phyloP scores from a whole-genome alignment of 495 filamentous ascomycete genomes.

The Schizothecium vesticola region DNA sequence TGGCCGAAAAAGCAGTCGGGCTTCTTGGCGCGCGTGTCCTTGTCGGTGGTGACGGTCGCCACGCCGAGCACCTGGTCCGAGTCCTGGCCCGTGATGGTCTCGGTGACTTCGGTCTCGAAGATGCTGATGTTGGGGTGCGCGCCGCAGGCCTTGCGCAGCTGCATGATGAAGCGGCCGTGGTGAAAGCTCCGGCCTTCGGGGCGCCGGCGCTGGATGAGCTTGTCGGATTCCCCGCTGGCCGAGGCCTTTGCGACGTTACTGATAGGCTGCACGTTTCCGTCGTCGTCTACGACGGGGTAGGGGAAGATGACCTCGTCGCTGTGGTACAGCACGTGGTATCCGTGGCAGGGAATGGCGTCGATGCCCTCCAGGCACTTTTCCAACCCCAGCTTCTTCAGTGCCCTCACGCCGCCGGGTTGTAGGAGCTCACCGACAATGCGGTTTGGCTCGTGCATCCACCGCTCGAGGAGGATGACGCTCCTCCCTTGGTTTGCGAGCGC shows the following conservation, averaged over 20 bases:
- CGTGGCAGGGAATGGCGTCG: constrained; percentile 73
- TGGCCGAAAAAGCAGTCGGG: constrained; percentile 71
- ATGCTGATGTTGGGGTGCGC: constrained; percentile 65
- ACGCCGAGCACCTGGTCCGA: constrained; percentile 68
- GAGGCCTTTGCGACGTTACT: background rate
- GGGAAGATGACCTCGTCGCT: constrained; percentile 71
- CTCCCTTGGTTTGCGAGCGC: constrained; percentile 79
- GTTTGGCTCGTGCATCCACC: constrained; percentile 87
- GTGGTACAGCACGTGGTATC: constrained; percentile 84
- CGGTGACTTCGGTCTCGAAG: constrained; percentile 65
- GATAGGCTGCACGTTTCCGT: constrained; percentile 20
- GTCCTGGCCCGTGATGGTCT: constrained; percentile 53
- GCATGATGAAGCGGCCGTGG: constrained; percentile 77
- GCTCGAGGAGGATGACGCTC: constrained; percentile 85
- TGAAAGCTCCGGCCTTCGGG: constrained; percentile 72
- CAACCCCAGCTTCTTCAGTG: constrained; percentile 76
- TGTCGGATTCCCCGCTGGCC: constrained; percentile 6
- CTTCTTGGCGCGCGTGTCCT: constrained; percentile 51
- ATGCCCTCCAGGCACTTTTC: constrained; percentile 80
- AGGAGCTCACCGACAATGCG: constrained; percentile 94
- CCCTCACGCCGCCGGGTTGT: constrained; percentile 84
- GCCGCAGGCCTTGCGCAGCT: constrained; percentile 62
- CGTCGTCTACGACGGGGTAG: constrained; percentile 50
- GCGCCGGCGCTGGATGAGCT: constrained; percentile 12
- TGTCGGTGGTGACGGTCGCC: constrained; percentile 55